A percentile compares a stretch with the other conserved stretches of the same genome.
These are phyloP conservation scores for Capsicum rhomboideum DNA, from an alignment of 257 asterid species.

Conservation along the genomic window DNA sequence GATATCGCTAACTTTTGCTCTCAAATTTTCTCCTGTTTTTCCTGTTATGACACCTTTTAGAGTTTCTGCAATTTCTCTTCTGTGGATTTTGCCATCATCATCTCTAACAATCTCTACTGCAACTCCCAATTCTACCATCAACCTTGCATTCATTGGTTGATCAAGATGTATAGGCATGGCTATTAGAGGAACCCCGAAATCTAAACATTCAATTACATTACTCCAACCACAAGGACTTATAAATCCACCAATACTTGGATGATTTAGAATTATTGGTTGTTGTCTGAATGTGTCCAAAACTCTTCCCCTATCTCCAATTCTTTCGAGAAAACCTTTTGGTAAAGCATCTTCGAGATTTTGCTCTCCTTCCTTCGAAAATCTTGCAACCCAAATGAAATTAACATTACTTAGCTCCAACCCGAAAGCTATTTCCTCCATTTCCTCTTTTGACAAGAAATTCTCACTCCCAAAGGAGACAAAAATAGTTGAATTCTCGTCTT, in stretches of 20 bases:
- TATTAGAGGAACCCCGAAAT: conserved; percentile 33
- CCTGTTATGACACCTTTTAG: conserved; percentile 21
- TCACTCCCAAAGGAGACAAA: conserved; percentile 52
- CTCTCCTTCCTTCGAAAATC: conserved; percentile 22
- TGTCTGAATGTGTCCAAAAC: conserved; percentile 35
- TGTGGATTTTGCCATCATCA: not conserved
- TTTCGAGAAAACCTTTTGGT: conserved; percentile 27
- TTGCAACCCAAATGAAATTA: conserved; percentile 39
- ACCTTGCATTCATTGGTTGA: conserved; percentile 38
- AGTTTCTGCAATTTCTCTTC: conserved; percentile 15
- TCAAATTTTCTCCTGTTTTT: conserved; percentile 4
- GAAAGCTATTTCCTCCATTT: conserved; percentile 34
- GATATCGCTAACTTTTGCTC: conserved; percentile 10
- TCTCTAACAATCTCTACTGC: conserved; percentile 33
- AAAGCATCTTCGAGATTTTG: conserved; percentile 2
- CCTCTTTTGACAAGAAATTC: conserved; percentile 27
- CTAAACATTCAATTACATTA: conserved; percentile 30
- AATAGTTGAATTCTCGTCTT: conserved; percentile 20
- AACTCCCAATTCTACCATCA: conserved; percentile 33
- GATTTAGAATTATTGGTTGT: conserved; percentile 21
- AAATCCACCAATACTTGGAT: conserved; percentile 27
- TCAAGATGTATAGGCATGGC: conserved; percentile 40
- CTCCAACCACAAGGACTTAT: conserved; percentile 42
- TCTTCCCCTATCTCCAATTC: conserved; percentile 24
- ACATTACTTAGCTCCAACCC: conserved; percentile 26